These are phyloP conservation scores for Metschnikowia gelsemii DNA, from an alignment of 805 yeast genomes.

Conservation along the genomic window DNA sequence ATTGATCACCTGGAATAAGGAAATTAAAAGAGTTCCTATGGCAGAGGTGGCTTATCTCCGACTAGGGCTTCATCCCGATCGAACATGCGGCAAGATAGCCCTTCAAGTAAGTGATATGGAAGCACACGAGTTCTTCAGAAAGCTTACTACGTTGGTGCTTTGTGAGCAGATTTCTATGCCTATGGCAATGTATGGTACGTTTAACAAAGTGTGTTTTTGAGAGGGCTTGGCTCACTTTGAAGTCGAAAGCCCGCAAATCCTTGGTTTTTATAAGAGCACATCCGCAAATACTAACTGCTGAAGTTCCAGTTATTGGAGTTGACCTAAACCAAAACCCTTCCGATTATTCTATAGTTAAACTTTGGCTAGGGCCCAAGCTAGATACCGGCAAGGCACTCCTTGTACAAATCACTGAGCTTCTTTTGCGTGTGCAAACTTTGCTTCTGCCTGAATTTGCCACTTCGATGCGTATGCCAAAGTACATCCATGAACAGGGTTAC, in stretches of 20 bases:
- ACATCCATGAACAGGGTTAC: constrained; percentile 2
- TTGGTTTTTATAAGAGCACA: too few species aligned
- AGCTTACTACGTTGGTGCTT: constrained; percentile 2
- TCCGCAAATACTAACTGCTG: constrained; percentile 10
- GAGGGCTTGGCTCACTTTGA: too few species aligned
- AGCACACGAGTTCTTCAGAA: constrained; percentile 4
- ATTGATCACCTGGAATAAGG: constrained; percentile 1
- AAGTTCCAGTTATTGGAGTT: constrained; percentile 16
- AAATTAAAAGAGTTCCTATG: neutral
- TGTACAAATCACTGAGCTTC: neutral
- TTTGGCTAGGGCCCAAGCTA: constrained; percentile 14
- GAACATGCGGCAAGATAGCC: constrained; percentile 8
- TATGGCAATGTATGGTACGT: constrained; percentile 3
- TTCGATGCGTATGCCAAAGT: neutral
- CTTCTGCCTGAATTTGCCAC: neutral
- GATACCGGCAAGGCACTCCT: neutral
- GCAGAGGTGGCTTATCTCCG: constrained; percentile 3
- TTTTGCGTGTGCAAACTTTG: neutral
- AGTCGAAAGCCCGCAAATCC: too few species aligned
- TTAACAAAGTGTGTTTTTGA: too few species aligned
- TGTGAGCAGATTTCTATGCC: constrained; percentile 7
- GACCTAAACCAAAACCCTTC: constrained; percentile 5
- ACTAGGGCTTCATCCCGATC: constrained; percentile 8
- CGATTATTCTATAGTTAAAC: constrained; percentile 10
- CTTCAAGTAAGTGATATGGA: constrained; percentile 4